phyloP scores from a whole-genome alignment of 768 basidiomycete genomes.

The Infundibulicybe gibba region DNA sequence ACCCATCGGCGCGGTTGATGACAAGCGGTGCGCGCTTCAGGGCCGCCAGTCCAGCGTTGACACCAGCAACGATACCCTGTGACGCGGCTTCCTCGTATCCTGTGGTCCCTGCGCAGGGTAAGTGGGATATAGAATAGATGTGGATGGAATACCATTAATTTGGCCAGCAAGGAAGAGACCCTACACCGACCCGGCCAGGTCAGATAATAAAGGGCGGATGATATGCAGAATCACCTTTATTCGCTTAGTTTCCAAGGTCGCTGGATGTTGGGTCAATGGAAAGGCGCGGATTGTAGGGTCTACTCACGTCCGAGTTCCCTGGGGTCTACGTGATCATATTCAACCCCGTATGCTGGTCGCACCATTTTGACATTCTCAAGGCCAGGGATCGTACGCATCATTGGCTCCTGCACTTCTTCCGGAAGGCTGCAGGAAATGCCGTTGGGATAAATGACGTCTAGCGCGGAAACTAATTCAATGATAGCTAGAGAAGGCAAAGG shows the following conservation, averaged over 20 bases:
- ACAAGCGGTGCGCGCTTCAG: conserved; percentile 50
- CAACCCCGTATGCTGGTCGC: conserved; percentile 86
- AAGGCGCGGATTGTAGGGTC: background rate
- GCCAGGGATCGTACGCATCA: conserved; percentile 84
- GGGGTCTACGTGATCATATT: conserved; percentile 90
- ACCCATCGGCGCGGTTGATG: conserved; percentile 82
- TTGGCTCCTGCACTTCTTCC: conserved; percentile 76
- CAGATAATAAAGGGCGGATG: background rate
- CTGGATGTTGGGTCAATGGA: conserved; percentile 26
- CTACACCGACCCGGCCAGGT: conserved; percentile 21
- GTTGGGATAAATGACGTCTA: conserved; percentile 87
- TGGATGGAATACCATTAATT: conserved; percentile 62
- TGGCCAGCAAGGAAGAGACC: conserved; percentile 89
- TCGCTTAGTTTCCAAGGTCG: conserved; percentile 82
- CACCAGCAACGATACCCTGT: conserved; percentile 84
- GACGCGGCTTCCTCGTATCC: conserved; percentile 95
- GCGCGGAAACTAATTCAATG: background rate
- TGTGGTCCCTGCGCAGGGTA: conserved; percentile 59
- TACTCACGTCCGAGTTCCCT: conserved; percentile 67
- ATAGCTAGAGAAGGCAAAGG: background rate
- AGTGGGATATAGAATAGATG: background rate
- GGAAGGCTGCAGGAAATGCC: conserved; percentile 88
- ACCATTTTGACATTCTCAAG: conserved; percentile 84
- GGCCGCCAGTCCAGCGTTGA: conserved; percentile 80
- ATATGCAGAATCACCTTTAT: conserved; percentile 47